Evolutionary conservation across 73 alveolate species (phyloP), one percentile per base, ranked within the genome.

Genomic region (Chromera velia): DNA sequence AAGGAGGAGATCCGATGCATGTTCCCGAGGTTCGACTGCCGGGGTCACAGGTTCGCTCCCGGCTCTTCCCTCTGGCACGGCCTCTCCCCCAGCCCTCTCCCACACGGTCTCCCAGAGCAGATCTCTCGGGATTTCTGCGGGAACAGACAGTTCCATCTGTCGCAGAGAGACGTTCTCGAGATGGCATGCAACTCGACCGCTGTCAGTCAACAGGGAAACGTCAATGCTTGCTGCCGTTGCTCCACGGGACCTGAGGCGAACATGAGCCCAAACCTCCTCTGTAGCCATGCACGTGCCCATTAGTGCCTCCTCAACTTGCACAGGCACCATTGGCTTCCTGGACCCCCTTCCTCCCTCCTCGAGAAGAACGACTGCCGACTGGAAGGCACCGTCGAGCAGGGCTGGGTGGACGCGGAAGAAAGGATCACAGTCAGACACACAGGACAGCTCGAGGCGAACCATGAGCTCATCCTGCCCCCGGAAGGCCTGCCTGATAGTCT

Each of bases 351-450:
- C 55, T 40, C 13, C 55, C 55, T 40, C 22, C 55, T 40, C 22
- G 22, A 40, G 55, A 4, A 40, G 55, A 4, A 40, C 13, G 55
- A 13, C 55, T 40, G 55, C 55, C 55, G 22, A 4, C 47, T 72
- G 79, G 10, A 72, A 1, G 13, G 79, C 79, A 1, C 79, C 79
- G 32, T 72, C 79, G 70, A 72, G 33, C 28, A 72, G 34, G 28
- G 79, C 62, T n/a, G 79, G 79, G 47, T 40, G 45, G 30, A 34
- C 0, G 46, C 31, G 7, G 32, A 40, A 34, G 0, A 28, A 67
- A 17, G 32, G 6, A 1, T 4, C 34, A 19, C 0, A 65, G 34
- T 27, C 72, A 6, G 26, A 4, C 27, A 19, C 34, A 1, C 18
- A 1, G 48, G 30, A 6, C 13, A 40, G 22, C 22, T 13, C 13